Percentiles rank a stretch among this genome's conserved stretches.
phyloP scores from a whole-genome alignment of 2,329 filamentous ascomycete genomes.

The Penicillium capsulatum region DNA sequence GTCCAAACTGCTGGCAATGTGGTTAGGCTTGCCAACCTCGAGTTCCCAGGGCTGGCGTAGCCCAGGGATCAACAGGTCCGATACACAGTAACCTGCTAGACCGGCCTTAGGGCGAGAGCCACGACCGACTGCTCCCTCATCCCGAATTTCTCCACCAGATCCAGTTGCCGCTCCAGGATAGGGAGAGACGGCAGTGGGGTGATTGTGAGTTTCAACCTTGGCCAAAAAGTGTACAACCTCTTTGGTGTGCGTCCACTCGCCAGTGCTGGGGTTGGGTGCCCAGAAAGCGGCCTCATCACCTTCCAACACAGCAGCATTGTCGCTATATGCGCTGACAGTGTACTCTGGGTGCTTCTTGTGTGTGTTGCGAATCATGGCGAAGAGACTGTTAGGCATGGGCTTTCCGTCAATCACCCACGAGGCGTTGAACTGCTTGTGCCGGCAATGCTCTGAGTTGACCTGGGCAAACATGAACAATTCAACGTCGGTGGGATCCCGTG shows the following conservation, averaged over 20 bases:
- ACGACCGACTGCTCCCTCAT: slow-evolving; percentile 89
- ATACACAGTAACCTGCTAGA: slow-evolving; percentile 89
- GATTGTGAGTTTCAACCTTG: slow-evolving; percentile 98
- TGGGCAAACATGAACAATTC: slow-evolving; percentile 99
- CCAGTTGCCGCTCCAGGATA: slow-evolving; percentile 92
- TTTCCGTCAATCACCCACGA: slow-evolving; percentile 91
- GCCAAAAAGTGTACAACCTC: slow-evolving; percentile 82
- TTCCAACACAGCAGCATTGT: slow-evolving; percentile 90
- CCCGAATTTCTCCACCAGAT: slow-evolving; percentile 90
- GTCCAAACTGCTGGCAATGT: slow-evolving; percentile 89
- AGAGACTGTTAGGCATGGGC: slow-evolving; percentile 73
- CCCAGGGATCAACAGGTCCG: slow-evolving; percentile 84
- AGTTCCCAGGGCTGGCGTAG: slow-evolving; percentile 83
- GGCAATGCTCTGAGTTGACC: slow-evolving; percentile 94
- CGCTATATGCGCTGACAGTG: slow-evolving; percentile 94
- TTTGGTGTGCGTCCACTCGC: slow-evolving; percentile 81
- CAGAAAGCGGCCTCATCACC: slow-evolving; percentile 71
- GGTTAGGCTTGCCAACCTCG: slow-evolving; percentile 80
- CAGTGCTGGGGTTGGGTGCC: slow-evolving; percentile 81
- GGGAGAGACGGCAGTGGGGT: slow-evolving; percentile 91
- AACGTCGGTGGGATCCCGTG: slow-evolving; percentile 72
- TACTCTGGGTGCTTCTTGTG: slow-evolving; percentile 71
- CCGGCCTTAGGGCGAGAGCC: slow-evolving; percentile 92
- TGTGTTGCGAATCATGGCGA: slow-evolving; percentile 95
- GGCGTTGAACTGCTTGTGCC: slow-evolving; percentile 92